These are phyloP conservation scores for Diaporthe citriasiana DNA, from an alignment of 2,329 filamentous ascomycete species.

Conservation along the genomic window DNA sequence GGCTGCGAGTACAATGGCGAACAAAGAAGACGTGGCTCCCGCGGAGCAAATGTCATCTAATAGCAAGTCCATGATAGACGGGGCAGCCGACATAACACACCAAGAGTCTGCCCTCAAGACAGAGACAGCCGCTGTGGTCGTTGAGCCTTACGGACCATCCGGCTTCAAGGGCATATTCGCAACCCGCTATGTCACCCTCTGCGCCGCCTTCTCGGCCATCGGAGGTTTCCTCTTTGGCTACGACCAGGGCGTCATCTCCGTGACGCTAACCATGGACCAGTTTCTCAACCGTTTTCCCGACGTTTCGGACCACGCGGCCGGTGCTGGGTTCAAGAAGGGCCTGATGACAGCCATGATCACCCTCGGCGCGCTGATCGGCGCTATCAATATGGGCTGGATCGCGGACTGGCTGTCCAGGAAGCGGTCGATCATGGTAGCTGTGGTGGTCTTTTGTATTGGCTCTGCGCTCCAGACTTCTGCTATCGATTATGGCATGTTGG, in stretches of 20 bases:
- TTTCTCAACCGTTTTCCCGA: conserved; percentile 52
- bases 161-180: conserved; percentile 32
- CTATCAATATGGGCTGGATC: conserved; percentile 65
- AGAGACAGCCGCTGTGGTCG: not conserved
- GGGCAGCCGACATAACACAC: conserved; percentile 11
- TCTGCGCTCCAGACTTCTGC: conserved; percentile 67
- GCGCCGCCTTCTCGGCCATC: conserved; percentile 30
- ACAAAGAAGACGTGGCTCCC: conserved; percentile 15
- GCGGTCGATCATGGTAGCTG: conserved; percentile 65
- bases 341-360: conserved; percentile 61
- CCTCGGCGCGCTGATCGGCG: conserved; percentile 65
- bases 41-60: conserved; percentile 3
- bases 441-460: conserved; percentile 66
- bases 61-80: conserved; percentile 12
- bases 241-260: conserved; percentile 57
- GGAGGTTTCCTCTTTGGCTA: conserved; percentile 40
- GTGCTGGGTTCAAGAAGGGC: conserved; percentile 60
- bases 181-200: conserved; percentile 31
- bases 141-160: conserved; percentile 17
- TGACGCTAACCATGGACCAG: conserved; percentile 55
- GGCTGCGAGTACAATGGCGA: not conserved
- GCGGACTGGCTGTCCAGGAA: conserved; percentile 68
- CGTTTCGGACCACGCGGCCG: conserved; percentile 52
- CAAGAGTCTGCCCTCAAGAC: conserved; percentile 11
- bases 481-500: conserved; percentile 60